These are phyloP conservation scores for Alternaria incomplexa DNA, from an alignment of 2,329 filamentous ascomycete species.

Conservation along the genomic window DNA sequence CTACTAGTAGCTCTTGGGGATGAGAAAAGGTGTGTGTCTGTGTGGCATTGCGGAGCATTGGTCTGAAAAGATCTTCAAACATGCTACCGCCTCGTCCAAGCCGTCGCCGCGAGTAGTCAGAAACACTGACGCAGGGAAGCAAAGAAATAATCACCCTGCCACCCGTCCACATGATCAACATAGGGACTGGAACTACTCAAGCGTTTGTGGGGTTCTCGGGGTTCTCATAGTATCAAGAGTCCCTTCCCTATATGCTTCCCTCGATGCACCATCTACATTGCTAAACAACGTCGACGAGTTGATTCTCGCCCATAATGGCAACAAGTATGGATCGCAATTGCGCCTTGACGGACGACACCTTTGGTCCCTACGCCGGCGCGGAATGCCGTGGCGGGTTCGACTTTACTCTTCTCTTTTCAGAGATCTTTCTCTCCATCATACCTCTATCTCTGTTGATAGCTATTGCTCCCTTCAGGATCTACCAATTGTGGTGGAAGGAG, in stretches of 20 bases:
- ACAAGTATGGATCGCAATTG: conserved; percentile 23
- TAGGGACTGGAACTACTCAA: conserved; percentile 14
- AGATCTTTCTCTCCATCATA: conserved; percentile 41
- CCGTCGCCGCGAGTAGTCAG: conserved; percentile 13
- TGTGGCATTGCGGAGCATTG: conserved; percentile 14
- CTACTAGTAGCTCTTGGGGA: background rate
- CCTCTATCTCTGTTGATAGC: conserved; percentile 39
- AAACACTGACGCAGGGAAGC: conserved; percentile 21
- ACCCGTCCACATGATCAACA: conserved; percentile 27
- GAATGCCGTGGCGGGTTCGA: conserved; percentile 47
- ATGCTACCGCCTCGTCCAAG: conserved; percentile 14
- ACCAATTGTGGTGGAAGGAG: conserved; percentile 32
- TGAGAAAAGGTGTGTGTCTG: conserved; percentile 1
- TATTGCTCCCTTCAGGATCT: conserved; percentile 35
- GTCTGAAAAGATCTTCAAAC: conserved; percentile 10
- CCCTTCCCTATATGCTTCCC: conserved; percentile 21
- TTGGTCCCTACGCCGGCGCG: conserved; percentile 40
- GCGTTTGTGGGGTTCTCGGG: conserved; percentile 16
- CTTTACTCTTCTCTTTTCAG: conserved; percentile 48
- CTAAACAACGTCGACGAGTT: conserved; percentile 27
- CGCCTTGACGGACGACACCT: conserved; percentile 36
- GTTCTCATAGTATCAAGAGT: conserved; percentile 21
- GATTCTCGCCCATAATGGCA: conserved; percentile 26
- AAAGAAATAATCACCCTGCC: conserved; percentile 21
- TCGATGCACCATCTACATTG: conserved; percentile 24